Base-by-base conservation (phyloP, 331 rosid species). In the Prunus yedoensis region DNA sequence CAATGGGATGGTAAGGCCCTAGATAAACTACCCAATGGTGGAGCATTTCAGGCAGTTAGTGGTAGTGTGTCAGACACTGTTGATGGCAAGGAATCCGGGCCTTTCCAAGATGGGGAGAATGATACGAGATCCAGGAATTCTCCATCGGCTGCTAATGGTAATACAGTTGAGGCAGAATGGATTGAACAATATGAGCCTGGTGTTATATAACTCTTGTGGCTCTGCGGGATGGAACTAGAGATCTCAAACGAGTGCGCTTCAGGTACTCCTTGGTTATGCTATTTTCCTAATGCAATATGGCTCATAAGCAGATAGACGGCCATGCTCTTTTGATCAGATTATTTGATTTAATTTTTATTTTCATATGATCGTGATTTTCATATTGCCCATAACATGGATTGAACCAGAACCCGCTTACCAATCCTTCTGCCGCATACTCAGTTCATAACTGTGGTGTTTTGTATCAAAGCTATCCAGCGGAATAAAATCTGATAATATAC, bases 121-220 rank as follows among this genome's bases (percentile, higher is more conserved):
- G 89, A 80, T 75, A 64, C 52, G 68, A 83, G 83, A 81, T 83
- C 89, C 2, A 84, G 81, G 72, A 86, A 68, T 76, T 68, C 91
- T 66, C 68, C 68, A 5, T 14, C 45, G 62, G 73, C 88, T 70
- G 71, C 73, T 62, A 83, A 74, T 68, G 80, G 80, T 71, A 89
- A 74, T 81, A 90, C 89, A 79, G 81, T 89, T 72, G 97, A 95
- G 66, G 97, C 97, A 27, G 99, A 95, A 77, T 88, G 99, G 97
- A 90, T 85, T 72, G 99, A 95, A 79, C 99, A 95, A 78, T 95
- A 90, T 73, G 99, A 95, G 87, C 89, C 91, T 9, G 99, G 99
- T 81, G 99, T 95, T 95, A 95, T 84, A 95, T 92, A 84, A 95
- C 99, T 49, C 99, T 95, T 6, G 90, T 88, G 84, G 96, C 97